Base-by-base conservation (phyloP, 768 basidiomycete species). In the Trametes gibbosa region DNA sequence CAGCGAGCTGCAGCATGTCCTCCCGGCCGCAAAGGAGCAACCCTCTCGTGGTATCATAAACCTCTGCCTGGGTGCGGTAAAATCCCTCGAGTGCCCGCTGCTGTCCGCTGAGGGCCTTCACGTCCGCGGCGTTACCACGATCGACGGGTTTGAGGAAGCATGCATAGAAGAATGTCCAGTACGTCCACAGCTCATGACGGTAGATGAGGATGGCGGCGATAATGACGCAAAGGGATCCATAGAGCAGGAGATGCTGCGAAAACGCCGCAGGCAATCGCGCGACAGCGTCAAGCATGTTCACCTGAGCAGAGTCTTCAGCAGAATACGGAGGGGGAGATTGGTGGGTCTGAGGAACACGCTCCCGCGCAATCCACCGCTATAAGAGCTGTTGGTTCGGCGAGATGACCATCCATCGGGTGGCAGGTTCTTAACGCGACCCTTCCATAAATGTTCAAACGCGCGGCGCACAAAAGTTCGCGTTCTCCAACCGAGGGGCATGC, bases 1-100 rank as follows among this genome's bases (percentile, higher is more conserved):
- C 84, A 3, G 81, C 80, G n/a, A 90, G 76, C 53, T 76, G 78
- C 13, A 89, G 77, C 85, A 91, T 87, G 16, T 87, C 89, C 64
- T 85, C 80, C 21, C 90, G 75, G 0, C 90, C 90, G 10, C 86
- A 80, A 1, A 91, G 76, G 0, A 91, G 76, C 14, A 77, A 71
- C 35, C 73, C 75, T 5, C 90, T 76, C 1, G 89, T 91, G 40
- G 74, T 71, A 74, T 91, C 89, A 68, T 92, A 91, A 24, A 90
- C 81, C 46, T 82, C 79, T 1, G 88, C 87, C 67, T 90, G 88
- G 7, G 84, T 84, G 47, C 76, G 69, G 67, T 89, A 89, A 69
- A 90, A 89, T 53, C 62, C 53, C 75, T 84, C 62, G 29, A 63
- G 45, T 0, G 62, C 62, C 0, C 53, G 57, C 23, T 63, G 62